phyloP scores from a whole-genome alignment of 2,329 filamentous ascomycete species.

The Tolypocladium pustulatum region DNA sequence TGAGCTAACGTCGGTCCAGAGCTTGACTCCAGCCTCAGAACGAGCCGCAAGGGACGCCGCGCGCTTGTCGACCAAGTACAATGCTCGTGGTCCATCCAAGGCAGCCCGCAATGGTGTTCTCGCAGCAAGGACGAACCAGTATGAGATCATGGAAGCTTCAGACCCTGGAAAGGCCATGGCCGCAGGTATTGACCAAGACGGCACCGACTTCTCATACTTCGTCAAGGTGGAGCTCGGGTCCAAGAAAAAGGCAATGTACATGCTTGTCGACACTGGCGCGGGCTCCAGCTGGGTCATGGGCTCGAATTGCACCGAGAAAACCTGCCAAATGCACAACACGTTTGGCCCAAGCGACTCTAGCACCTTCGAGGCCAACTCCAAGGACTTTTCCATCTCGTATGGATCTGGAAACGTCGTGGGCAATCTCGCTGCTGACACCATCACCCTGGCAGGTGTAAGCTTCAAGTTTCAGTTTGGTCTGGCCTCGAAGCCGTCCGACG shows the following conservation, averaged over 20 bases:
- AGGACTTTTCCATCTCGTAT: constrained; percentile 58
- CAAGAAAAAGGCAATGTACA: constrained; percentile 39
- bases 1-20: constrained; percentile 12
- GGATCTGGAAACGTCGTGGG: constrained; percentile 68
- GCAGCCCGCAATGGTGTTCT: constrained; percentile 4
- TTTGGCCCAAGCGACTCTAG: constrained; percentile 58
- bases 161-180: constrained; percentile 35
- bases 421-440: constrained; percentile 51
- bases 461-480: constrained; percentile 61
- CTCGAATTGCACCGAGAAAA: constrained; percentile 50
- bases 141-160: constrained; percentile 33
- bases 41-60: constrained; percentile 19
- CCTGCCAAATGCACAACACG: constrained; percentile 59
- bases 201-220: constrained; percentile 57
- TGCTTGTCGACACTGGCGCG: constrained; percentile 57
- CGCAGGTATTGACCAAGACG: constrained; percentile 51
- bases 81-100: neutral
- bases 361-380: constrained; percentile 42
- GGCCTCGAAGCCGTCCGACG: constrained; percentile 57
- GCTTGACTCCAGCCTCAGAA: constrained; percentile 18
- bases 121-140: constrained; percentile 33
- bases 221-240: constrained; percentile 47
- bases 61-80: constrained; percentile 29
- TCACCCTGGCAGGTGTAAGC: constrained; percentile 56
- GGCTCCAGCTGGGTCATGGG: constrained; percentile 80